Conservation (phyloP, 306 rosid genomes). For the Biancaea sappan region DNA sequence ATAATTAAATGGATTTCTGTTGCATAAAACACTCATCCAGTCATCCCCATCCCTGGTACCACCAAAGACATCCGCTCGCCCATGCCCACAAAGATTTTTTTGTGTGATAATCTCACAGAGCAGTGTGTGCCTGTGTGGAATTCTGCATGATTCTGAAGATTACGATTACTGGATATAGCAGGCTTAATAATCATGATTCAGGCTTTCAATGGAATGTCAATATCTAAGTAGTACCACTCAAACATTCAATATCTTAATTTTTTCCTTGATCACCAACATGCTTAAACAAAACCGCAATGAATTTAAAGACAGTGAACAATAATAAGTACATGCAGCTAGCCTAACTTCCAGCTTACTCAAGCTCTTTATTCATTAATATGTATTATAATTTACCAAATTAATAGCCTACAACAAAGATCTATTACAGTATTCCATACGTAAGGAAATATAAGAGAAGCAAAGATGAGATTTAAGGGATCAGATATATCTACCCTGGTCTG, state of each 20-base stretch:
- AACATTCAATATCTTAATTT: background rate
- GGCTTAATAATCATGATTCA: conserved; percentile 12
- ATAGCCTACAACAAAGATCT: background rate
- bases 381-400: background rate
- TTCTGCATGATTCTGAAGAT: background rate
- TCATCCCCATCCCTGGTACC: background rate
- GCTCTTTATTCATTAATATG: background rate
- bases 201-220: background rate
- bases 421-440: background rate
- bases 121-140: background rate
- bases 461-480: conserved; percentile 29
- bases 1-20: background rate
- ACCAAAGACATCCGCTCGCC: background rate
- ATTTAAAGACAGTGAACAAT: background rate
- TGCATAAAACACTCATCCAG: background rate
- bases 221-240: background rate
- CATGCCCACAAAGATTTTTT: no score
- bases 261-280: conserved; percentile 5
- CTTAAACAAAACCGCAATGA: conserved; percentile 1
- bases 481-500: conserved; percentile 83
- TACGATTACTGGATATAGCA: background rate
- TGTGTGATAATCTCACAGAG: background rate
- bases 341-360: background rate
- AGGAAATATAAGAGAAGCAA: background rate
- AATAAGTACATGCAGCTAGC: background rate